Evolutionary conservation across 164 flowering plant species (phyloP).

Genomic region (Vitis labrusca): DNA sequence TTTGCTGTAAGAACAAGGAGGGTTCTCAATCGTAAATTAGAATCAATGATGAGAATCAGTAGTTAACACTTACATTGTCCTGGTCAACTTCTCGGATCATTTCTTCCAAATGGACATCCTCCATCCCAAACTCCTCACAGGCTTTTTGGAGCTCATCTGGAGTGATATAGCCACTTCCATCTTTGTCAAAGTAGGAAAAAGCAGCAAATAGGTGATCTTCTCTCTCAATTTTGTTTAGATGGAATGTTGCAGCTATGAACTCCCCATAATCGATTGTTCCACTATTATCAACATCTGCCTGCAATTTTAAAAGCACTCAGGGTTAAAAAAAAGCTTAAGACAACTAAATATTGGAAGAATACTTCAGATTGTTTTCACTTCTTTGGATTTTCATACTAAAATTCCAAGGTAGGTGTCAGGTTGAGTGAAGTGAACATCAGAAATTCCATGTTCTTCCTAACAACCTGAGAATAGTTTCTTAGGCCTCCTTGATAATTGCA

Average conservation of each 20-base stretch:
- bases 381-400: no score
- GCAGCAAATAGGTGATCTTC: constrained; percentile 76
- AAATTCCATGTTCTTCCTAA: no score
- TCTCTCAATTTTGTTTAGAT: constrained; percentile 58
- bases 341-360: background rate
- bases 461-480: no score
- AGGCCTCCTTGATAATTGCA: no score
- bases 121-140: constrained; percentile 4
- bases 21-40: no score
- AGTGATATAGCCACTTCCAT: constrained; percentile 5
- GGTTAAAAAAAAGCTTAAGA: background rate
- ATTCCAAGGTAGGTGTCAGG: no score
- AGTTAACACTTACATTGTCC: background rate
- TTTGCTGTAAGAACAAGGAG: no score
- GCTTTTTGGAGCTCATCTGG: constrained; percentile 4
- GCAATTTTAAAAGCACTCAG: constrained; percentile 16
- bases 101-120: constrained; percentile 1
- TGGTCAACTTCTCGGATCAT: constrained; percentile 3
- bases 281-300: constrained; percentile 81
- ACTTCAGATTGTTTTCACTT: no score
- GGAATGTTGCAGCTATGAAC: constrained; percentile 78
- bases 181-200: constrained; percentile 82
- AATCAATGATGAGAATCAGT: no score
- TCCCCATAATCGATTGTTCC: constrained; percentile 80
- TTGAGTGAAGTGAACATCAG: no score